A percentile compares a stretch with the other conserved stretches of the same genome.
These are phyloP conservation scores for Lodderomyces metapsilosis DNA, from an alignment of 1,139 yeast genomes.

Conservation along the genomic window DNA sequence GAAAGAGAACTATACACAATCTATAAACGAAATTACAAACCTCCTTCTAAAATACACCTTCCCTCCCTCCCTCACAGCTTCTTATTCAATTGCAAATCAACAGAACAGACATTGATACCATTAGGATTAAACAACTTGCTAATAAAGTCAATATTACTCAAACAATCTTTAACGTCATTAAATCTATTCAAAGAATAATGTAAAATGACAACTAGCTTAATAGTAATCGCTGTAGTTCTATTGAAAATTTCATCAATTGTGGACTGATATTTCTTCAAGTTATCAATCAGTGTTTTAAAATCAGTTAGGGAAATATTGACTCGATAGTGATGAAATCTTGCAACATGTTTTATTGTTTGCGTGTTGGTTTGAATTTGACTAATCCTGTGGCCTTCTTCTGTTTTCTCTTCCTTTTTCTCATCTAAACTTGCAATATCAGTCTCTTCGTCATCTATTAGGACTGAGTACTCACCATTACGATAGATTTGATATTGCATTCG, in stretches of 20 bases:
- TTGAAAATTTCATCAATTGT: constrained; percentile 17
- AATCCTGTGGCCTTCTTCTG: constrained; percentile 1
- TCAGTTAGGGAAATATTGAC: constrained; percentile 9
- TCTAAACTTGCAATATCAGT: not conserved
- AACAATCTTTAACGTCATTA: constrained; percentile 16
- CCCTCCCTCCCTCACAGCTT: not conserved
- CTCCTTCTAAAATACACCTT: too few species aligned
- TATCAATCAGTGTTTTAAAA: constrained; percentile 14
- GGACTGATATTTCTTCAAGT: constrained; percentile 14
- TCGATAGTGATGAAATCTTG: constrained; percentile 11
- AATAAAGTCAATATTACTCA: constrained; percentile 13
- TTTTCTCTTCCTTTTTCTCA: not conserved
- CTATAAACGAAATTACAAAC: too few species aligned
- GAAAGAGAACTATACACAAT: too few species aligned
- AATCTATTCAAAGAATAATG: constrained; percentile 14
- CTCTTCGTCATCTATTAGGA: constrained; percentile 10
- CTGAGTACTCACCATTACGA: constrained; percentile 9
- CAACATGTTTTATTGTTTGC: constrained; percentile 8
- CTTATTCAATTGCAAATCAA: constrained; percentile 14
- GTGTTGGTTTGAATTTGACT: constrained; percentile 2
- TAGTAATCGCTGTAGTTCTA: not conserved
- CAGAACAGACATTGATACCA: constrained; percentile 11
- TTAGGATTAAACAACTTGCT: constrained; percentile 11
- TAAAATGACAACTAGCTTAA: constrained; percentile 12
- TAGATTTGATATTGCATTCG: constrained; percentile 7